Conservation (phyloP, 352 stramenopile genomes). For the Paralagenidium karlingii region DNA sequence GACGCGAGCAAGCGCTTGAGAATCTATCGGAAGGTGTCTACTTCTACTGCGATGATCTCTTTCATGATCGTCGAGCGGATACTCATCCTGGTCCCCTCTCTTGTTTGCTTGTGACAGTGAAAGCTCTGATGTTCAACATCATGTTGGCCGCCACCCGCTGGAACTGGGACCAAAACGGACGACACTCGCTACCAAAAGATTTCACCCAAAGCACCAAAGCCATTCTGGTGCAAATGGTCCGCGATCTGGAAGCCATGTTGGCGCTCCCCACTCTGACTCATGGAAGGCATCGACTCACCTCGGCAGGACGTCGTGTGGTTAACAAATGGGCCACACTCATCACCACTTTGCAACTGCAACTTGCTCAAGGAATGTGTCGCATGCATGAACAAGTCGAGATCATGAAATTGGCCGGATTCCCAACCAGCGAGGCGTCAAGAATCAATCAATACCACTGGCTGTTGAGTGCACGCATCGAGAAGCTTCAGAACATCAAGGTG, state of each 20-base stretch:
- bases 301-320: constrained; percentile 23
- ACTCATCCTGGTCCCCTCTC: no score
- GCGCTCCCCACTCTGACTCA: constrained; percentile 55
- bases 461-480: constrained; percentile 66
- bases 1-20: constrained; percentile 55
- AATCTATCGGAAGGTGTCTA: constrained; percentile 54
- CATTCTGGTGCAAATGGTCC: constrained; percentile 29
- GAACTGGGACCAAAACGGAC: background rate
- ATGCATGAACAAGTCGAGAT: constrained; percentile 67
- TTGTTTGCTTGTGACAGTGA: background rate
- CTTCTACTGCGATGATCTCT: no score
- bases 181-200: background rate
- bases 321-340: no score
- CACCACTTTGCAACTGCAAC: constrained; percentile 34
- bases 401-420: constrained; percentile 55
- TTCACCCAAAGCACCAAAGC: background rate
- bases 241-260: constrained; percentile 30
- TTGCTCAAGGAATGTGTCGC: constrained; percentile 39
- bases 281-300: constrained; percentile 58
- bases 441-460: constrained; percentile 86
- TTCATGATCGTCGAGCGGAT: no score
- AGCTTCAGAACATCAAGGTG: constrained; percentile 80
- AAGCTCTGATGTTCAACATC: background rate
- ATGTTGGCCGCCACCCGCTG: background rate
- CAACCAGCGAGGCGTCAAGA: constrained; percentile 76